These are phyloP conservation scores for Rubia tinctorum DNA, from an alignment of 305 asterid species.

Conservation along the genomic window DNA sequence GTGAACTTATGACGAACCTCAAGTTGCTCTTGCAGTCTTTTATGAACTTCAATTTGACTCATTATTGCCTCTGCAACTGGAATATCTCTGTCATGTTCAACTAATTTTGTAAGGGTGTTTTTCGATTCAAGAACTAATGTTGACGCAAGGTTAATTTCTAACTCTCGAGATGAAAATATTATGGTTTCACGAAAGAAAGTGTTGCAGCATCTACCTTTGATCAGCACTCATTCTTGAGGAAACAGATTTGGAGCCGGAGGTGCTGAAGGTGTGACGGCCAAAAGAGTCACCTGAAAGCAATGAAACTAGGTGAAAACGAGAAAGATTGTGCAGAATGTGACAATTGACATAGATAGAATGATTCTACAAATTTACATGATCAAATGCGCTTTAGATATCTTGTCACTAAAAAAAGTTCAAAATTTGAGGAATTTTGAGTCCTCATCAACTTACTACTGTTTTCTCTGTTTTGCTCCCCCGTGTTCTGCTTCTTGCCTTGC, in stretches of 20 bases:
- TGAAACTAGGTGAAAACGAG: background rate
- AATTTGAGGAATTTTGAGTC: background rate
- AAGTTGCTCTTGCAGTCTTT: conserved; percentile 66
- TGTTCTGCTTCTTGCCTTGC: conserved; percentile 43
- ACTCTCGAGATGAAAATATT: background rate
- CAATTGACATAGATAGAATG: too few relatives aligned
- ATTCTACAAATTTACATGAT: too few relatives aligned
- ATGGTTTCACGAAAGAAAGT: background rate
- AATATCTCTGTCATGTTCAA: conserved; percentile 43
- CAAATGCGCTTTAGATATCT: background rate
- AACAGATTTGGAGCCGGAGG: conserved; percentile 40
- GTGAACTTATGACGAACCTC: conserved; percentile 44
- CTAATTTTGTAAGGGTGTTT: background rate
- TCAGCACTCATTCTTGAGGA: conserved; percentile 50
- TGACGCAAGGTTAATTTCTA: background rate
- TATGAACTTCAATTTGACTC: conserved; percentile 72
- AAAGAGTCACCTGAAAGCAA: conserved; percentile 39
- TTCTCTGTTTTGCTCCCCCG: conserved; percentile 36
- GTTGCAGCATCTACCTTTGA: conserved; percentile 38
- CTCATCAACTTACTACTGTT: conserved; percentile 40
- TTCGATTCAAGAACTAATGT: background rate
- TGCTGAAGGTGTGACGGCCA: conserved; percentile 42
- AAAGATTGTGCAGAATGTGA: background rate
- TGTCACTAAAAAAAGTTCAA: background rate
- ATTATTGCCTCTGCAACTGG: conserved; percentile 58